Conservation (phyloP, 306 rosid species). For the Castanopsis chinensis region DNA sequence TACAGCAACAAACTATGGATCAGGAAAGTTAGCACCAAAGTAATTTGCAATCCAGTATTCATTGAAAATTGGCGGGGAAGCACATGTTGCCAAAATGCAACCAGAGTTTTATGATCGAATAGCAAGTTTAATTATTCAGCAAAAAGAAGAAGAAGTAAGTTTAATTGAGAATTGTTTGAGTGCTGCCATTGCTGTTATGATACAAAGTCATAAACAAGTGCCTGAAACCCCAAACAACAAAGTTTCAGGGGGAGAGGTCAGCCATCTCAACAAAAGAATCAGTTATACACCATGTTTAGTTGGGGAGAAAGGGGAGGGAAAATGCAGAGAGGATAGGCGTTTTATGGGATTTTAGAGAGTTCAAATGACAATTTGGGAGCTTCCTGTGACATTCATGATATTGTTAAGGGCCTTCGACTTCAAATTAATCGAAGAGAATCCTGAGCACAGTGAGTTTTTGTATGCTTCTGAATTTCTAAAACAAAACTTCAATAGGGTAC, state of each 20-base stretch:
- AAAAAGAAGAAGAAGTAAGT: too few relatives aligned
- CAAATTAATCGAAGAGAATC: neutral
- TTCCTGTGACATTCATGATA: neutral
- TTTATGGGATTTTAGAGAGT: neutral
- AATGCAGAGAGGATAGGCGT: neutral
- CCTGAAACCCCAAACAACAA: constrained; percentile 1
- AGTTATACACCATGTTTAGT: neutral
- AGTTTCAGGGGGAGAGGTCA: neutral
- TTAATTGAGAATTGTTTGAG: constrained; percentile 4
- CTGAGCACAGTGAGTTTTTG: neutral
- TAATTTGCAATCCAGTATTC: constrained; percentile 6
- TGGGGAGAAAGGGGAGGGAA: neutral
- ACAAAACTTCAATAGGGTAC: constrained; percentile 12
- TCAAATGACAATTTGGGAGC: neutral
- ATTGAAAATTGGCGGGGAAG: constrained; percentile 8
- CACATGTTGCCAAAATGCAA: constrained; percentile 6
- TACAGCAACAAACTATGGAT: constrained; percentile 10
- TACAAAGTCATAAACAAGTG: neutral
- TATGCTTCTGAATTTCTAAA: constrained; percentile 11
- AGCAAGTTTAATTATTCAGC: neutral
- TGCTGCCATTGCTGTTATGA: neutral
- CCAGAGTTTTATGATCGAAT: neutral
- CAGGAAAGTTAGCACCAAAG: constrained; percentile 15
- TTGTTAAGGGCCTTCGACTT: neutral
- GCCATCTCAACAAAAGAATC: neutral